phyloP scores from a whole-genome alignment of 371 early-diverging fungal species.

The Syncephalastrum racemosum region DNA sequence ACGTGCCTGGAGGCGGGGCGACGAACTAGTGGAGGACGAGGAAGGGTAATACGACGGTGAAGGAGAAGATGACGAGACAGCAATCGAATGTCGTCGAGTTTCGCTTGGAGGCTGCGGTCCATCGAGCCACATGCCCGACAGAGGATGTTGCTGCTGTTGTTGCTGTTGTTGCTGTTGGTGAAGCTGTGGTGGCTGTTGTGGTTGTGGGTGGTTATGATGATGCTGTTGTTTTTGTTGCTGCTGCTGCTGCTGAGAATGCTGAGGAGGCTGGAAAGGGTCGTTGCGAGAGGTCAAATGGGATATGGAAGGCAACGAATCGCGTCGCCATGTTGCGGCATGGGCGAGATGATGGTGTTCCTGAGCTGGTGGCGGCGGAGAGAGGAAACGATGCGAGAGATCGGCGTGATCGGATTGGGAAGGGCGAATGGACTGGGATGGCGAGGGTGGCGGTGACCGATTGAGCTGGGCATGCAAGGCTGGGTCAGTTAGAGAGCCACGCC shows the following conservation, averaged over 20 bases:
- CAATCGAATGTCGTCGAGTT: slow-evolving; percentile 22
- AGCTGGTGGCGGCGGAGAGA: slow-evolving; percentile 15
- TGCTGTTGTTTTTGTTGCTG: slow-evolving; percentile 5
- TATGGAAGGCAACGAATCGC: slow-evolving; percentile 41
- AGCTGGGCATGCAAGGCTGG: slow-evolving; percentile 25
- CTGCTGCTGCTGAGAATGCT: not conserved
- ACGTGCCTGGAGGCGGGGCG: slow-evolving; percentile 7
- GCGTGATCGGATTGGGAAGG: slow-evolving; percentile 24
- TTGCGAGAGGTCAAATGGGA: slow-evolving; percentile 26
- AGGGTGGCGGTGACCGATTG: slow-evolving; percentile 30
- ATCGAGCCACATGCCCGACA: slow-evolving; percentile 18
- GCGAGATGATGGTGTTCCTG: slow-evolving; percentile 1
- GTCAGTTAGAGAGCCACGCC: slow-evolving; percentile 36
- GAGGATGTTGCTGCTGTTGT: slow-evolving; percentile 1
- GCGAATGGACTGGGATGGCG: slow-evolving; percentile 24
- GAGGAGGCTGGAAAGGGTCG: not conserved
- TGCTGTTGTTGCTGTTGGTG: slow-evolving; percentile 7
- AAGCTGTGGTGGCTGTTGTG: slow-evolving; percentile 1
- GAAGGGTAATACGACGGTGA: slow-evolving; percentile 13
- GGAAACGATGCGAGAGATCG: slow-evolving; percentile 16
- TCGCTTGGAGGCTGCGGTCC: slow-evolving; percentile 5
- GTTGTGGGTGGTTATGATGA: slow-evolving; percentile 5
- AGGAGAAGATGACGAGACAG: slow-evolving; percentile 10
- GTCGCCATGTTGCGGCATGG: slow-evolving; percentile 22
- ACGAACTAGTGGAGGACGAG: slow-evolving; percentile 7